phyloP scores from a whole-genome alignment of 805 yeast species.

The Ogataea henricii region DNA sequence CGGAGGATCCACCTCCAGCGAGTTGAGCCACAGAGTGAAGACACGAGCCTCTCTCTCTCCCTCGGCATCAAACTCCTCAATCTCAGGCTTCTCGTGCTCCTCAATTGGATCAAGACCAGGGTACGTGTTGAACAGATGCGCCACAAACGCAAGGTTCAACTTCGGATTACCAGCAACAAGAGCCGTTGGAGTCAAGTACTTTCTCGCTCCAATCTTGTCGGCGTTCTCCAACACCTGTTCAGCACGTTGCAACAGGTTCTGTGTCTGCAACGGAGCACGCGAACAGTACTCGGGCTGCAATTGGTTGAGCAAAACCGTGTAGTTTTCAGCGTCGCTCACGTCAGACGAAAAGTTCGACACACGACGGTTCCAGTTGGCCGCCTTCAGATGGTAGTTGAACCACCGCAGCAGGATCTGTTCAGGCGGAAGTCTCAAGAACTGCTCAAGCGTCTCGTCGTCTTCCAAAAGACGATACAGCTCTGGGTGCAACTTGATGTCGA shows the following conservation, averaged over 20 bases:
- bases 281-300: slow-evolving; percentile 84
- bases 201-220: slow-evolving; percentile 88
- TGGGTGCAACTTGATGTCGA: slow-evolving; percentile 94
- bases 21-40: slow-evolving; percentile 95
- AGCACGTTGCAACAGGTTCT: slow-evolving; percentile 77
- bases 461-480: slow-evolving; percentile 92
- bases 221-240: slow-evolving; percentile 85
- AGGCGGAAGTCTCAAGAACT: slow-evolving; percentile 94
- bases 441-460: slow-evolving; percentile 96
- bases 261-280: slow-evolving; percentile 75
- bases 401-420: slow-evolving; percentile 95
- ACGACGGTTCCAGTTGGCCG: slow-evolving; percentile 85
- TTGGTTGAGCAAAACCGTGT: slow-evolving; percentile 86
- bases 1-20: slow-evolving; percentile 94
- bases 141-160: slow-evolving; percentile 95
- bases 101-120: slow-evolving; percentile 97
- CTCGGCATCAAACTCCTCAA: slow-evolving; percentile 98
- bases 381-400: slow-evolving; percentile 95
- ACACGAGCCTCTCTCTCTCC: slow-evolving; percentile 99
- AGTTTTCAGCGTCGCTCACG: slow-evolving; percentile 93
- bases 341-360: slow-evolving; percentile 86
- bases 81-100: slow-evolving; percentile 87
- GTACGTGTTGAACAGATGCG: slow-evolving; percentile 92
- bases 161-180: slow-evolving; percentile 95
- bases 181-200: slow-evolving; percentile 91